phyloP scores from a whole-genome alignment of 2,329 filamentous ascomycete genomes.

The Lasiodiplodia gonubiensis region DNA sequence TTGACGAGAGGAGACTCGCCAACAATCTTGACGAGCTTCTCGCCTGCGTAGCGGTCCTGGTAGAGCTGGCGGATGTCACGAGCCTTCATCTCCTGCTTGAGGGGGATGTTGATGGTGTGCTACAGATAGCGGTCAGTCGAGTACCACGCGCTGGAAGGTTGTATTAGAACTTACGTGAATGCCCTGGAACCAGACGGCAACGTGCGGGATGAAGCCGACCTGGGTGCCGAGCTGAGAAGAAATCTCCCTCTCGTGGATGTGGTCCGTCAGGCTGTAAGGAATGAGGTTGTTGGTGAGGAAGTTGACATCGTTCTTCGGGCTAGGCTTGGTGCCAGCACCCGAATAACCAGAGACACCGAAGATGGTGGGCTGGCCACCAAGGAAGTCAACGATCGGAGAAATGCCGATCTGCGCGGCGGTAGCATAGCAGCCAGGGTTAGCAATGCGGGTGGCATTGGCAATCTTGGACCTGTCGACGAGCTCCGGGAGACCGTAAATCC shows the following conservation, averaged over 20 bases:
- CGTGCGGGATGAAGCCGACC: conserved; percentile 90
- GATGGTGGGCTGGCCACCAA: conserved; percentile 78
- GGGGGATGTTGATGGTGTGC: conserved; percentile 87
- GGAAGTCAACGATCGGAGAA: conserved; percentile 76
- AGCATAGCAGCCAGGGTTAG: conserved; percentile 94
- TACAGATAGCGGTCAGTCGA: conserved; percentile 36
- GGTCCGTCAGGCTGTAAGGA: conserved; percentile 88
- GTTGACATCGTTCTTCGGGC: conserved; percentile 88
- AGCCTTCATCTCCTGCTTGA: conserved; percentile 84
- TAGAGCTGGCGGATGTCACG: conserved; percentile 93
- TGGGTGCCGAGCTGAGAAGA: conserved; percentile 73
- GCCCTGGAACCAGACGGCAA: conserved; percentile 96
- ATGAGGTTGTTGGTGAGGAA: conserved; percentile 86
- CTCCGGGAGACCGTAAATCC: conserved; percentile 92
- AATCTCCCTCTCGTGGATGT: conserved; percentile 95
- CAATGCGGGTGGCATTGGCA: conserved; percentile 78
- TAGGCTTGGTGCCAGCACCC: conserved; percentile 92
- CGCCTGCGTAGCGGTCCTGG: conserved; percentile 93
- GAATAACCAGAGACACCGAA: conserved; percentile 96
- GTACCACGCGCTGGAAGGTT: not conserved
- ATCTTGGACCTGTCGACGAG: conserved; percentile 78
- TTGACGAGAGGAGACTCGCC: conserved; percentile 88
- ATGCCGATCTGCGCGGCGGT: conserved; percentile 92
- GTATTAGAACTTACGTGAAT: conserved; percentile 65
- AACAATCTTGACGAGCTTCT: conserved; percentile 91